Percentiles rank a stretch among this genome's conserved stretches.
Conservation (phyloP, 2,329 filamentous ascomycete genomes). For the Fusarium sp. region DNA sequence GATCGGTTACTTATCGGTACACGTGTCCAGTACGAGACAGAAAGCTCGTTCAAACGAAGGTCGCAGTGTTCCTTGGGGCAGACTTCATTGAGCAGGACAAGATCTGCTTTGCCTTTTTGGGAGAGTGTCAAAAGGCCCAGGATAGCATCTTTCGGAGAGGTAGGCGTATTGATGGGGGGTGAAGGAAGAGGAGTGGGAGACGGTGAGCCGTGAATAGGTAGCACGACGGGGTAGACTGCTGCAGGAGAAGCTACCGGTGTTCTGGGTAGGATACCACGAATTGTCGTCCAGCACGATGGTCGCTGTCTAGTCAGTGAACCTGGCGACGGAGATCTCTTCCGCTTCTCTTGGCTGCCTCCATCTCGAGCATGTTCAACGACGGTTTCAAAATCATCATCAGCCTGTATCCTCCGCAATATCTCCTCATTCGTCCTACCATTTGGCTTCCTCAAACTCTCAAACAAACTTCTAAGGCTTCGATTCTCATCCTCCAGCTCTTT, state of each 20-base stretch:
- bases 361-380: no score
- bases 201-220: not conserved
- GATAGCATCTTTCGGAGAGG: not conserved
- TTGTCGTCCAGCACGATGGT: not conserved
- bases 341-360: not conserved
- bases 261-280: not conserved
- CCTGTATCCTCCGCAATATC: not conserved
- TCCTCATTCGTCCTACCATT: not conserved
- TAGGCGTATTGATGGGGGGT: not conserved
- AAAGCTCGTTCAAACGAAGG: not conserved
- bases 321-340: not conserved
- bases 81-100: not conserved
- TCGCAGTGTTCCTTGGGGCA: not conserved
- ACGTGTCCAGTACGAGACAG: not conserved
- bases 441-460: not conserved
- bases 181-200: no score
- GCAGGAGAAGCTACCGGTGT: not conserved
- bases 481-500: not conserved
- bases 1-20: not conserved
- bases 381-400: not conserved
- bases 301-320: not conserved
- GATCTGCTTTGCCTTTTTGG: fast-evolving
- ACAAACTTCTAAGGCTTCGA: not conserved
- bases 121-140: not conserved
- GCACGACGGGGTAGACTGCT: not conserved